Evolutionary conservation across 345 rosid genomes (phyloP), one percentile per base, ranked within the genome.

Genomic region (Rhodomyrtus tomentosa): DNA sequence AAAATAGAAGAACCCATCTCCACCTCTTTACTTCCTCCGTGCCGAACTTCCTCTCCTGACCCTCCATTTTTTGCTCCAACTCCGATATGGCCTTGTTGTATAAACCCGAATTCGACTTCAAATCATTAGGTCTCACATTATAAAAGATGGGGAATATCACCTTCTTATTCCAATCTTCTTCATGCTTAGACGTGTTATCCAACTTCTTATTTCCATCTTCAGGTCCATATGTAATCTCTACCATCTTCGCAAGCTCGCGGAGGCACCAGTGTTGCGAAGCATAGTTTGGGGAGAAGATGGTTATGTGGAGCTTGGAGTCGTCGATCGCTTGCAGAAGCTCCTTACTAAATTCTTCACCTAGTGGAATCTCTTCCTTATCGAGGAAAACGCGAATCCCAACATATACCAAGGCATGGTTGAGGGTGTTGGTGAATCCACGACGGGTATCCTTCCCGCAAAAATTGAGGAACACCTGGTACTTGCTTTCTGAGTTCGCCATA

Each of bases 381-480:
- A 40, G 4, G 42, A 84, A 79, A 11, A 80, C 79, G 32, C 55
- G 42, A 52, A 84, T 27, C 7, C 86, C 86, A 4, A 49, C 58
- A 3, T 25, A 21, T 0, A 22, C n/a, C 18, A 84, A 56, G 11
- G 40, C 18, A 7, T 73, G 38, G 50, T 74, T 36, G 59, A 84
- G 82, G 51, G 42, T 10, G 12, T 84, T n/a, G 16, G 51, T 24
- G 38, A 84, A 73, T 4, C 51, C 68, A 8, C 1, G 0, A 8
- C n/a, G 3, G 4, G 55, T 80, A 38, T 80, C 55, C 8, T 0
- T 11, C 11, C 82, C 82, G 3, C 81, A 6, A 15, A 76, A 84
- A 22, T 25, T 84, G 18, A 84, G 21, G 36, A 84, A 51, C 16
- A 42, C 85, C 32, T 84, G 68, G n/a, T 40, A 40, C 42, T 40